Base-by-base conservation (phyloP, 1,284 basidiomycete species). In the Melampsora americana region DNA sequence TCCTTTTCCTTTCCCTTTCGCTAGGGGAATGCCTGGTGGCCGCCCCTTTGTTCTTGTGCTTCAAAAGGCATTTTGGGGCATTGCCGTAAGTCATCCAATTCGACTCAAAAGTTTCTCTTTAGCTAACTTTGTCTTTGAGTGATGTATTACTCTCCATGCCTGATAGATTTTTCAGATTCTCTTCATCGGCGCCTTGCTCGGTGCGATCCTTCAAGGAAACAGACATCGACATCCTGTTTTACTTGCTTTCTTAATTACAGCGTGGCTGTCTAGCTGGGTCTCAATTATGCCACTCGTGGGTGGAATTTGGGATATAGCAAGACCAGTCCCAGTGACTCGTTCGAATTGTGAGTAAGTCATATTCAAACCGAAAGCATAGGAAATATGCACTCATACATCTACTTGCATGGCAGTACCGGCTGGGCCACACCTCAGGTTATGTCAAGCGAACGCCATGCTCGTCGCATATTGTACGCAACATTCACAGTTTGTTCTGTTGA, bases 231-330 rank as follows among this genome's bases (percentile, higher is more conserved):
- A 64, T 35, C 61, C 61, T 20, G 35, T 64, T 39, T 16, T 64
- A 32, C 30, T 64, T 16, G 61, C 61, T 18, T 64, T 64, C 35
- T 35, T 64, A 20, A 64, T 64, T 20, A 64, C 61, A 32, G 30
- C 28, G 20, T 64, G 61, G 61, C 35, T 64, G n/a, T 30, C 61
- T 20, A 39, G 28, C 35, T 64, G 61, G 61, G 35, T 64, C 12
- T 30, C 61, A 16, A 28, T 64, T n/a, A 30, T 64, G 61, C 61
- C 61, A 16, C 35, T 64, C 35, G 7, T 64, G 20, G 61, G 61
- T 26, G 61, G 61, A n/a, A 20, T 64, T 64, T 64, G 61, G 61
- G 35, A 64, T 28, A 14, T 64, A 26, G 61, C 61, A 64, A 64
- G 18, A 11, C 26, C 26, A 32, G 28, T 30, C 9, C 61, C 61